Evolutionary conservation across 768 basidiomycete genomes (phyloP).

Genomic region (Harrya chromipes): DNA sequence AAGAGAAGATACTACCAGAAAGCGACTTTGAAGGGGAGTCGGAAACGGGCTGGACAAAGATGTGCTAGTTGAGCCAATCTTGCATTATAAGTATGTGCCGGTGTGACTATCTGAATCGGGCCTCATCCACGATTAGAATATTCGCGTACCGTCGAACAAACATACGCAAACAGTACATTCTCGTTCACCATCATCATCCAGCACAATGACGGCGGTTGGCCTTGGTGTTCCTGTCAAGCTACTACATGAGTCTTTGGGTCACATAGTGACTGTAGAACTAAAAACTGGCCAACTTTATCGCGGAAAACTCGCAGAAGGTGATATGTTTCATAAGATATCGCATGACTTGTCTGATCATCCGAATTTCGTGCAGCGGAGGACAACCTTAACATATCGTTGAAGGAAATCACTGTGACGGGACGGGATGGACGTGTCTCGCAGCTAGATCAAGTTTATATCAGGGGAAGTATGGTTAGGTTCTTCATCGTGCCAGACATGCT

Average conservation of each 20-base stretch:
- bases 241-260: constrained; percentile 93
- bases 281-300: constrained; percentile 97
- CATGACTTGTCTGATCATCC: constrained; percentile 17
- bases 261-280: constrained; percentile 95
- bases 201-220: constrained; percentile 46
- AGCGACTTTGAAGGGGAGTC: not conserved
- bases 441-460: constrained; percentile 97
- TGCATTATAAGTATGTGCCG: too few relatives aligned
- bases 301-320: constrained; percentile 94
- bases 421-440: constrained; percentile 98
- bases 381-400: constrained; percentile 93
- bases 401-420: constrained; percentile 96
- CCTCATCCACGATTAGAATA: too few relatives aligned
- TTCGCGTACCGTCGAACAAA: constrained; percentile 11
- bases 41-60: too few relatives aligned
- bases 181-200: constrained; percentile 7
- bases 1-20: not conserved
- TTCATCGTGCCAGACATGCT: constrained; percentile 99
- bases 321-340: constrained; percentile 17
- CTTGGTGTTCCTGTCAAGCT: constrained; percentile 96
- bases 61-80: too few relatives aligned
- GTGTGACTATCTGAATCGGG: too few relatives aligned
- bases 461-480: constrained; percentile 97
- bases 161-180: constrained; percentile 15
- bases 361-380: constrained; percentile 77